Base-by-base conservation (phyloP, 805 yeast species). In the Candida andamanensis region DNA sequence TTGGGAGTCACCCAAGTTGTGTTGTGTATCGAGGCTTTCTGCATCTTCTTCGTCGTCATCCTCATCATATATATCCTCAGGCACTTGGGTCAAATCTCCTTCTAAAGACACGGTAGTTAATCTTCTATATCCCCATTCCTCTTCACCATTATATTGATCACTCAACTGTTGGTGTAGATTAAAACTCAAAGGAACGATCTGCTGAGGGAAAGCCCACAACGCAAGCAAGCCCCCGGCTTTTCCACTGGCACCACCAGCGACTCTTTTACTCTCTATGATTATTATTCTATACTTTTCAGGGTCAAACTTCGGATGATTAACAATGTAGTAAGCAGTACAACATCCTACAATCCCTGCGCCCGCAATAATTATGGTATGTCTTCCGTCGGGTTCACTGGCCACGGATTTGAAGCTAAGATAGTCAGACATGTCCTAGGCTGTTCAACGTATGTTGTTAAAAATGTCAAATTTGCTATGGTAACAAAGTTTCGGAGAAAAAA, bases 301-400 rank as follows among this genome's bases (percentile, higher is more conserved):
- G 46, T 82, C 80, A 55, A 78, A 90, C 34, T 72, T 70, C 2
- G 95, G 90, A 55, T 90, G 97, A 36, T 73, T 72, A 2, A 92
- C 83, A 24, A 92, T 56, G 49, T 80, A 90, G 58, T 84, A 92
- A 1, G 97, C 97, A 1, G 92, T 85, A 53, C 95, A 85, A 6
- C 86, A 95, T 23, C 98, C 98, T 23, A 90, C 83, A 47, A 90
- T 90, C 15, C 98, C 98, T 1, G 95, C 97, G 15, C 95, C 95
- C 15, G 85, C 92, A 26, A 86, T 80, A 39, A 85, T 72, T 36
- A 84, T 84, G 52, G 85, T 94, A 21, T 78, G 72, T 49, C 83
- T 84, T 15, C 76, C 81, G 41, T 72, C 59, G 30, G 55, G 62
- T 12, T 72, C 73, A 2, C 75, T 64, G 8, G 77, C 73, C 23